Base-by-base conservation (phyloP, 345 rosid species). In the Populus deltoides region DNA sequence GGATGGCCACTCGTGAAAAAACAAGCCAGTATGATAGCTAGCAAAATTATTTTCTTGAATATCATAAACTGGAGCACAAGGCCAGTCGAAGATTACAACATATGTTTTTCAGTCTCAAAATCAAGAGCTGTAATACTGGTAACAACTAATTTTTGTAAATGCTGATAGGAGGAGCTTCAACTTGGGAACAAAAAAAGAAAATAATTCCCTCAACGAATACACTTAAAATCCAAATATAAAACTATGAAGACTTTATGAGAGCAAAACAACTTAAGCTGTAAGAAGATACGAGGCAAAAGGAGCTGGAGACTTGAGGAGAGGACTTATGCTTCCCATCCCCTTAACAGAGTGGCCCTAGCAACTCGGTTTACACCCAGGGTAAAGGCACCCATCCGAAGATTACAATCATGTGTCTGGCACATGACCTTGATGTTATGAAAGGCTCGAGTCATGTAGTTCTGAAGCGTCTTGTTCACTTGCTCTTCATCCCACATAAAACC, bases 401-500 rank as follows among this genome's bases (percentile, higher is more conserved):
- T 88, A 88, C 99, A 97, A 35, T 91, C 25, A 79, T 97, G 93
- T 6, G 91, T 73, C 76, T 91, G 89, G 83, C 98, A 97, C 99
- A 92, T 97, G 78, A 71, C 61, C 91, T 94, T 94, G 87, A 97
- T 91, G 89, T 92, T 86, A 57, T 85, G 90, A n/a, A 94, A 92
- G 41, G 94, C 96, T 77, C 80, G 83, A 75, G 91, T 97, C 99
- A 97, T 97, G 86, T 97, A 97, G 86, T 85, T 91, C 79, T 78
- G 81, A 38, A 97, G 90, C 81, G 91, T 94, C 65, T 69, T 41
- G 80, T 94, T 93, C 85, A 94, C 97, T 82, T 92, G 89, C 16
- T 91, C 96, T 81, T 92, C 99, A 47, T 93, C 97, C 99, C 99
- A 96, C 99, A 93, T 93, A 83, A 96, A 93, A 63, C 99, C 99